Percentiles rank a stretch among this genome's conserved stretches.
phyloP scores from a whole-genome alignment of 1,284 basidiomycete genomes.

The Moniliella sp. region DNA sequence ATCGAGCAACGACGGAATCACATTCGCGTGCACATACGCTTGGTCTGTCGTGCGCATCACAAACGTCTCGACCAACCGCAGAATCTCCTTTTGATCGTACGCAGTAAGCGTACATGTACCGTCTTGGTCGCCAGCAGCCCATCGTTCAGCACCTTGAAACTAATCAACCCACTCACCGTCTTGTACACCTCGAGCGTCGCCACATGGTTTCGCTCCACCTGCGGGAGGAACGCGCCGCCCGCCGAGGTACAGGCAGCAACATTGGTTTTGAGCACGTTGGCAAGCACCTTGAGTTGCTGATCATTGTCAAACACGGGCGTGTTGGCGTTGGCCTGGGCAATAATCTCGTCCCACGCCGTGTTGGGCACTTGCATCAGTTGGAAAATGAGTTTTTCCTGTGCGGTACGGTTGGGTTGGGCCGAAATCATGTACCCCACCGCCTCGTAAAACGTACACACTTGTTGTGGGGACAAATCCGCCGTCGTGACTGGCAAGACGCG shows the following conservation, averaged over 20 bases:
- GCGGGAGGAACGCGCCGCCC: slow-evolving; percentile 85
- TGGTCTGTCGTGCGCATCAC: slow-evolving; percentile 89
- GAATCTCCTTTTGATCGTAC: slow-evolving; percentile 97
- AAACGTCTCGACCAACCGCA: slow-evolving; percentile 87
- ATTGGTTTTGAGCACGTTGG: slow-evolving; percentile 94
- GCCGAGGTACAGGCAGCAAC: slow-evolving; percentile 93
- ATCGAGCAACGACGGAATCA: slow-evolving; percentile 86
- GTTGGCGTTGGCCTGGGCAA: slow-evolving; percentile 80
- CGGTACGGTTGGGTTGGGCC: slow-evolving; percentile 87
- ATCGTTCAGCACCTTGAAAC: slow-evolving; percentile 57
- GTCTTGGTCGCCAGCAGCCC: slow-evolving; percentile 87
- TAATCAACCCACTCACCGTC: slow-evolving; percentile 91
- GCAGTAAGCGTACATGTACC: slow-evolving; percentile 74
- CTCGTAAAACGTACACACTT: slow-evolving; percentile 47
- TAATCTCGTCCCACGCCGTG: slow-evolving; percentile 88
- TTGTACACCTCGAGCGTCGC: slow-evolving; percentile 97
- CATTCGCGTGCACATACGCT: slow-evolving; percentile 67
- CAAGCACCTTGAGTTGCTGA: slow-evolving; percentile 90
- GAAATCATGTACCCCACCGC: slow-evolving; percentile 99
- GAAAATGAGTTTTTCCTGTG: slow-evolving; percentile 78
- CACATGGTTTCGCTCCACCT: slow-evolving; percentile 82
- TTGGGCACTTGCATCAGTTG: slow-evolving; percentile 96
- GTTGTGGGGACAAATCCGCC: slow-evolving; percentile 76
- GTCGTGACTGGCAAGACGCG: slow-evolving; percentile 79
- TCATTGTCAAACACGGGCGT: slow-evolving; percentile 73